Evolutionary conservation across 768 basidiomycete species (phyloP), one percentile per base, ranked within the genome.

Genomic region (Trametes punicea): DNA sequence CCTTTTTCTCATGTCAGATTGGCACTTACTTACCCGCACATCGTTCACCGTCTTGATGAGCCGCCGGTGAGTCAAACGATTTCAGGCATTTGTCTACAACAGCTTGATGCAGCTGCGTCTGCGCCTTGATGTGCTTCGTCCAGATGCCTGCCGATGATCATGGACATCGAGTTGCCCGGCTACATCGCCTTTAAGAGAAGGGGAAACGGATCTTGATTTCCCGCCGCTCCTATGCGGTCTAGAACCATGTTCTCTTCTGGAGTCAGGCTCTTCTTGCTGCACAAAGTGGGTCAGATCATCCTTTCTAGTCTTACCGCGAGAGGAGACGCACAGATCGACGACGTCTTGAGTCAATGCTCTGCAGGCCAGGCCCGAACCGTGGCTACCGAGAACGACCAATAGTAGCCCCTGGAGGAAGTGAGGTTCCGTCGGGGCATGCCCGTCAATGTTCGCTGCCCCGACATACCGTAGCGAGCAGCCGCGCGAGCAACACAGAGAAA

Each of bases 41-140:
- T 51, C 46, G n/a, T 88, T 93, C 63, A 98, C 89, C 25, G 82
- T 80, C 67, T 98, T 98, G 68, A 99, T 88, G 33, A 91, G 79
- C 52, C 85, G 83, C 64, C 87, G 88, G 61, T 90, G 87, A 51
- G 85, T 86, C 44, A 99, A n/a, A 78, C 3, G 85, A 86, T 64
- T 94, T 93, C 54, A 98, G 69, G 64, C 84, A 90, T 65, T 91
- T 86, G 68, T 89, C 89, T 50, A 97, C 85, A 51, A 94, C 79
- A 8, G 89, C 91, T 69, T 90, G 88, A 69, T 93, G 92, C 10
- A 97, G 78, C 64, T 91, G 89, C 0, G 93, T 94, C 71, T 90
- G 90, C 3, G 82, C 81, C 66, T 91, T 93, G 55, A 97, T 77
- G 58, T 90, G 90, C 68, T 92, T 93, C 44, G 87, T 91, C 94